Evolutionary conservation across 169 alveolate genomes (phyloP).

Genomic region (Cyclospora cayetanensis): DNA sequence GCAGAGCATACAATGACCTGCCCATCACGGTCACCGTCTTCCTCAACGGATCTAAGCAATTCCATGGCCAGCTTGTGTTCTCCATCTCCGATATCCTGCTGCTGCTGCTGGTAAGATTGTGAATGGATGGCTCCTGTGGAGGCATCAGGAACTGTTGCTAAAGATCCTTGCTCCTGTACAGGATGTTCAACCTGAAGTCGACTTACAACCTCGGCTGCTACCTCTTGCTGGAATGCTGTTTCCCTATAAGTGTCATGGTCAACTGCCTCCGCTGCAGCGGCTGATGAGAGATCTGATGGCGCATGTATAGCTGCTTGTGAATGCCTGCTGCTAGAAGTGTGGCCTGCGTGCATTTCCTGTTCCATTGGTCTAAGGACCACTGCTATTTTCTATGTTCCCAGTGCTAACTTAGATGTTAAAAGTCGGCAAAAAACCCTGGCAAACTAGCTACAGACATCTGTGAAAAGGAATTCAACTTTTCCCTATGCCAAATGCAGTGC

Average conservation of each 20-base stretch:
- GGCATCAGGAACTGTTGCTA: neutral
- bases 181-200: neutral
- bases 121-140: neutral
- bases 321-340: neutral
- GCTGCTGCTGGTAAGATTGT: neutral
- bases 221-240: neutral
- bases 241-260: neutral
- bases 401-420: neutral
- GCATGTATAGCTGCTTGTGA: neutral
- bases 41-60: slow-evolving; percentile 46
- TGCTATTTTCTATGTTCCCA: neutral
- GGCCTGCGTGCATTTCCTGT: neutral
- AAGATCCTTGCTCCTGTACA: neutral
- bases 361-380: neutral
- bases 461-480: too few relatives aligned
- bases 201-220: neutral
- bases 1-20: slow-evolving; percentile 54
- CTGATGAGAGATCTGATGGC: neutral
- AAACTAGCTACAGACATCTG: neutral
- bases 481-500: too few relatives aligned
- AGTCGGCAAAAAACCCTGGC: neutral
- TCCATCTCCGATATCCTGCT: slow-evolving; percentile 36
- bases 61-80: slow-evolving; percentile 61
- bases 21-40: slow-evolving; percentile 48
- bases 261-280: neutral